Conservation (phyloP, 352 stramenopile species). For the Globisporangium middletonii region DNA sequence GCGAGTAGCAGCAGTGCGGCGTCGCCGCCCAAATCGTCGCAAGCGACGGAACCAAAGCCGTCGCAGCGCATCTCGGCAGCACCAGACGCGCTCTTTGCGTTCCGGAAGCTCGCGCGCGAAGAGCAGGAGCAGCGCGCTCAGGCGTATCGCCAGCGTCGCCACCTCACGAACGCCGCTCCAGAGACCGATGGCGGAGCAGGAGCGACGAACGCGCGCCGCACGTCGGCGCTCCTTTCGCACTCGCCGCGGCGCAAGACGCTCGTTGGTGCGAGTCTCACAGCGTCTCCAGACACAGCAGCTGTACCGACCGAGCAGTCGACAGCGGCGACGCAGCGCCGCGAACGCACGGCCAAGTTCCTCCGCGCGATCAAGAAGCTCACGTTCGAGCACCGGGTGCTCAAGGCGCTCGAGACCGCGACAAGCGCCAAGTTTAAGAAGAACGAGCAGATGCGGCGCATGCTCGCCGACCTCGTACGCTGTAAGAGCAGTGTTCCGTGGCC, state of each 20-base stretch:
- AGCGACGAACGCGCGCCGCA: not conserved
- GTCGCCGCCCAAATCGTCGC: not conserved
- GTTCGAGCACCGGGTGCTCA: slow-evolving; percentile 37
- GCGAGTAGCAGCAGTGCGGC: not conserved
- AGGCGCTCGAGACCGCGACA: slow-evolving; percentile 23
- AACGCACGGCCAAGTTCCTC: slow-evolving; percentile 22
- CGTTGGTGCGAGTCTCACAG: not conserved
- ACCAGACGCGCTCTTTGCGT: slow-evolving; percentile 8
- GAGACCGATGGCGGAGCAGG: not conserved
- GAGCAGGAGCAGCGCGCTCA: slow-evolving; percentile 10
- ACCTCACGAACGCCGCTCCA: not conserved
- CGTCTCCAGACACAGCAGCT: not conserved
- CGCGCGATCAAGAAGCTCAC: slow-evolving; percentile 37
- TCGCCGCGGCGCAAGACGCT: slow-evolving; percentile 5
- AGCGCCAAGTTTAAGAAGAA: slow-evolving; percentile 35
- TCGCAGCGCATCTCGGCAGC: slow-evolving; percentile 1
- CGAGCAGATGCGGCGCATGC: slow-evolving; percentile 17
- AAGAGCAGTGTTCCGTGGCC: slow-evolving; percentile 22
- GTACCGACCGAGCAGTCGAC: not conserved
- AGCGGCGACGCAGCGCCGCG: not conserved
- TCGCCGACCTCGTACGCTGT: slow-evolving; percentile 20
- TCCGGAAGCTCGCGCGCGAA: slow-evolving; percentile 7
- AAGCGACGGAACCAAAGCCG: slow-evolving; percentile 1
- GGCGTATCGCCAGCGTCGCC: not conserved
- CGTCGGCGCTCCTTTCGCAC: not conserved